These are phyloP conservation scores for Pyrus hybrid DNA, from an alignment of 331 rosid genomes.

Conservation along the genomic window DNA sequence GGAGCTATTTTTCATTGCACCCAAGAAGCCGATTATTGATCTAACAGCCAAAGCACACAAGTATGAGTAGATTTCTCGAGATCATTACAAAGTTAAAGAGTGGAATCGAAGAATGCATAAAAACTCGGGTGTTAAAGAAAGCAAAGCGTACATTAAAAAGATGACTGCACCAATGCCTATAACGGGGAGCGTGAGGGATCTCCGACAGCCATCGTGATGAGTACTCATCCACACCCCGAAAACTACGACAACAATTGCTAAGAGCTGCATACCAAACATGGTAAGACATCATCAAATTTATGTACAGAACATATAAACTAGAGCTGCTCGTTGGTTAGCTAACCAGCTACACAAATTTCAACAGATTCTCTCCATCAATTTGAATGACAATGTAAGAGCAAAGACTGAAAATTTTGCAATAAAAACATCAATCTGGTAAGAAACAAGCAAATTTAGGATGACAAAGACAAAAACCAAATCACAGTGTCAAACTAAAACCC, in stretches of 20 bases:
- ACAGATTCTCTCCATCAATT: background rate
- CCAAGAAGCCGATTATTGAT: conserved; percentile 82
- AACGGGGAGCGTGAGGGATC: conserved; percentile 79
- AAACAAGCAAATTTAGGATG: no score
- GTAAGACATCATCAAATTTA: conserved; percentile 4
- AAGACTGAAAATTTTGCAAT: background rate
- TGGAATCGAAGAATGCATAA: background rate
- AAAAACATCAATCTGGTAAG: background rate
- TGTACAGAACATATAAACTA: background rate
- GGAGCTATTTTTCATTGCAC: conserved; percentile 69
- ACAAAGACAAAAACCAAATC: background rate
- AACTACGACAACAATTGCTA: conserved; percentile 58
- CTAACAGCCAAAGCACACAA: conserved; percentile 33
- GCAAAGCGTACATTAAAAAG: conserved; percentile 56
- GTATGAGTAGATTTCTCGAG: background rate
- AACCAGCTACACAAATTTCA: background rate
- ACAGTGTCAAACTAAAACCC: background rate
- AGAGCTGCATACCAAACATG: conserved; percentile 44
- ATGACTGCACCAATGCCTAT: conserved; percentile 70
- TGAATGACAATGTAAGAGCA: background rate
- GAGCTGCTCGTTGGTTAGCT: background rate
- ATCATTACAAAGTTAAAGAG: background rate
- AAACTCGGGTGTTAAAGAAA: background rate
- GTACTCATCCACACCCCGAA: conserved; percentile 93
- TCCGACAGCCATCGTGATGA: conserved; percentile 76